Base-by-base conservation (phyloP, 2,329 filamentous ascomycete species). In the Nemania serpens region DNA sequence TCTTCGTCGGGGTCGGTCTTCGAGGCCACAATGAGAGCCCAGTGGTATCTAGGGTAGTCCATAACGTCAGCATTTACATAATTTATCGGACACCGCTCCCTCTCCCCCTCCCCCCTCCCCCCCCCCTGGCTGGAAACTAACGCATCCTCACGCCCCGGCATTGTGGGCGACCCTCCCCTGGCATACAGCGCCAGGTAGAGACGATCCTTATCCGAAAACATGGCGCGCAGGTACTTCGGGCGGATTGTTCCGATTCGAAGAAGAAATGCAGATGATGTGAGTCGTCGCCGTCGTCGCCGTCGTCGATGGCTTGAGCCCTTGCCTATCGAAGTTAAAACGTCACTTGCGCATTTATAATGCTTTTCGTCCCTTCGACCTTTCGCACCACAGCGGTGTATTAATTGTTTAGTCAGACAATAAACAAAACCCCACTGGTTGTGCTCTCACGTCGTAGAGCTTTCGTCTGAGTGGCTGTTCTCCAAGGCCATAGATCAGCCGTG, bases 11-110 rank as follows among this genome's bases (percentile, higher is more conserved):
- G 43, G 48, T 76, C 68, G n/a, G 50, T n/a, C 62, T 78, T 78
- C 7, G 75, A 75, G 11, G 75, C 75, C 13, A 74, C 62, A n/a
- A 78, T 70, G 15, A 77, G 62, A 11, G 73, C 74, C 75, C 74
- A 78, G 50, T 77, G 75, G 59, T 76, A 77, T 25, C 73, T 77
- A 47, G n/a, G 29, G 25, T 29, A 7, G 25, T 29, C 3, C 25
- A 29, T 7, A 1, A 36, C 48, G 41, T 57, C 9, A 59, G 55
- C 17, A 13, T 37, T 1, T 33, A 20, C 5, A 12, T 11, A 43
- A 12, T 1, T 18, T 7, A 54, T 29, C 25, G 7, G 7, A 4
- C 25, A 29, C 7, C 7, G 25, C 25, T 29, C 7, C 25, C 25
- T 29, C 25, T 3, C 25, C 25, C 25, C 4, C 4, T 7, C 25